Conservation (phyloP, 495 filamentous ascomycete genomes). For the Penicillium odoratum region DNA sequence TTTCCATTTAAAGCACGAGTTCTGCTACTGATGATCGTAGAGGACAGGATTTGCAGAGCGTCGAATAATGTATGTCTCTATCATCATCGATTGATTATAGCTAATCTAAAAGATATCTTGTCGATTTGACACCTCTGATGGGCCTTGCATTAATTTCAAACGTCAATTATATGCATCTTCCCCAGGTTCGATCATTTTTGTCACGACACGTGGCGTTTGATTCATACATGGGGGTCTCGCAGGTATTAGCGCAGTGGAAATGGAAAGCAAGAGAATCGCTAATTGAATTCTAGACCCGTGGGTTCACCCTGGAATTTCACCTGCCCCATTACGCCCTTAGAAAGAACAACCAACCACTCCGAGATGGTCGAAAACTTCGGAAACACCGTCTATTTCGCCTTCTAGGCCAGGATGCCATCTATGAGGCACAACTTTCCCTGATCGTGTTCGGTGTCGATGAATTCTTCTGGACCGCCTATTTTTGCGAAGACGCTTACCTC, state of each 20-base stretch:
- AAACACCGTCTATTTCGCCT: conserved; percentile 15
- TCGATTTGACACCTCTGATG: conserved; percentile 19
- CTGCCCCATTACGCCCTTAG: conserved; percentile 32
- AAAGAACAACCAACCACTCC: conserved; percentile 4
- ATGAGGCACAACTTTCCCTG: conserved; percentile 32
- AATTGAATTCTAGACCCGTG: conserved; percentile 4
- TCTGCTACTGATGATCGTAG: conserved; percentile 5
- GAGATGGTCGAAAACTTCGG: conserved; percentile 20
- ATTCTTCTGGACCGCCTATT: conserved; percentile 30
- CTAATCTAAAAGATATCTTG: conserved; percentile 17
- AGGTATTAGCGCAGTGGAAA: conserved; percentile 7
- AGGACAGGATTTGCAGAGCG: conserved; percentile 16
- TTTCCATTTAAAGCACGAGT: neutral
- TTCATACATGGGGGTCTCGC: conserved; percentile 21
- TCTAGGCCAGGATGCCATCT: conserved; percentile 14
- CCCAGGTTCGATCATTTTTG: conserved; percentile 18
- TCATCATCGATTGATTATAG: neutral
- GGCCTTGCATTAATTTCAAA: conserved; percentile 17
- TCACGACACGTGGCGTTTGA: conserved; percentile 20
- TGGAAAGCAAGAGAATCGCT: neutral
- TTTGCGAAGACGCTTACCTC: conserved; percentile 28
- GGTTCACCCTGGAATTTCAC: conserved; percentile 31
- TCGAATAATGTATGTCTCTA: conserved; percentile 13
- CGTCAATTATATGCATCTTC: conserved; percentile 16
- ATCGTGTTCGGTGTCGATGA: conserved; percentile 21